Percentiles rank a stretch among this genome's conserved stretches.
phyloP scores from a whole-genome alignment of 2,329 filamentous ascomycete species.

The Lachnellula cervina region DNA sequence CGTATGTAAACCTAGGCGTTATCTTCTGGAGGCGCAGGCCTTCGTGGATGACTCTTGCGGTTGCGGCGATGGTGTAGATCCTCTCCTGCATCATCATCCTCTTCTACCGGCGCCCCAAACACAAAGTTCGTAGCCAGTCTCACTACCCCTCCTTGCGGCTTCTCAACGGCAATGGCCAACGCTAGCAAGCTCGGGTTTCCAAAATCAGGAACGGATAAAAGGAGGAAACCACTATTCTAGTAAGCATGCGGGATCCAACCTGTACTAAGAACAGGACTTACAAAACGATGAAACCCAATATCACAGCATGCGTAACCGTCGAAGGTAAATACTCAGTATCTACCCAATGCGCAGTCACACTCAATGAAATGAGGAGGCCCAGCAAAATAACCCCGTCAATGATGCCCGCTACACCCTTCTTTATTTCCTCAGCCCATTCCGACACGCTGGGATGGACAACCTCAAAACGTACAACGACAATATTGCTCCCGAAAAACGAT shows the following conservation, averaged over 20 bases:
- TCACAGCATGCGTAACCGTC: slow-evolving; percentile 3
- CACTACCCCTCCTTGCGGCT: slow-evolving; percentile 8
- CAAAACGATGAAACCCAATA: slow-evolving; percentile 17
- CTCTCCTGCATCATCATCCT: not conserved
- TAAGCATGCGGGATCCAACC: not conserved
- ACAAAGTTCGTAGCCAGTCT: slow-evolving; percentile 14
- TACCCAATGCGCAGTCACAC: slow-evolving; percentile 12
- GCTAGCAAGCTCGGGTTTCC: slow-evolving; percentile 12
- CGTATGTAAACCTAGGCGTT: no score
- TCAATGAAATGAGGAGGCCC: slow-evolving; percentile 14
- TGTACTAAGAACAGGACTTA: slow-evolving; percentile 4
- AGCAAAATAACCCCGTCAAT: slow-evolving; percentile 16
- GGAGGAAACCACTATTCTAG: slow-evolving; percentile 12
- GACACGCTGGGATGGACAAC: slow-evolving; percentile 17
- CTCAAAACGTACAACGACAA: slow-evolving; percentile 16
- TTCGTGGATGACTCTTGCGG: not conserved
- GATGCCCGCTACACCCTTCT: slow-evolving; percentile 3
- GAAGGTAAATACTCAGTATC: not conserved
- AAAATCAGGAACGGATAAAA: slow-evolving; percentile 16
- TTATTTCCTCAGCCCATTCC: slow-evolving; percentile 12
- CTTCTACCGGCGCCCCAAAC: slow-evolving; percentile 11
- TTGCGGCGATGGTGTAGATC: not conserved
- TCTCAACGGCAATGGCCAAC: slow-evolving; percentile 11
- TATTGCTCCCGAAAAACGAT: slow-evolving; percentile 14
- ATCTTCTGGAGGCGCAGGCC: not conserved